A percentile compares a stretch with the other conserved stretches of the same genome.
phyloP scores from a whole-genome alignment of 2,329 filamentous ascomycete species.

The Paraphoma chrysanthemicola region DNA sequence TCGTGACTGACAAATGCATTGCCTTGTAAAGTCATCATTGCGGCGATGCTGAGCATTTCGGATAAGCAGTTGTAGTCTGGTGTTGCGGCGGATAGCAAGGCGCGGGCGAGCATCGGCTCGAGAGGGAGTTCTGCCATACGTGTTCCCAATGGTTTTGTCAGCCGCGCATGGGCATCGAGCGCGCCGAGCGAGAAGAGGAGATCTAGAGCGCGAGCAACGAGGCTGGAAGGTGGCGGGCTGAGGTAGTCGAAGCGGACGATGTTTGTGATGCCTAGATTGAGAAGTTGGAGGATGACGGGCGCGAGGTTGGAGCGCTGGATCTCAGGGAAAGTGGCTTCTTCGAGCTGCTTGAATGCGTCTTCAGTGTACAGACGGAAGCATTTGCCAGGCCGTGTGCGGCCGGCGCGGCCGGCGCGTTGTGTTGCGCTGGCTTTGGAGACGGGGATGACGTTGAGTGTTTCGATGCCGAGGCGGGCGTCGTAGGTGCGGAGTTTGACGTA shows the following conservation, averaged over 20 bases:
- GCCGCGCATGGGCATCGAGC: constrained; percentile 85
- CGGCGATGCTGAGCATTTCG: constrained; percentile 89
- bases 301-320: constrained; percentile 92
- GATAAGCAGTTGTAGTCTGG: constrained; percentile 75
- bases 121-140: constrained; percentile 93
- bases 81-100: constrained; percentile 72
- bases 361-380: constrained; percentile 94
- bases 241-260: constrained; percentile 89
- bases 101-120: constrained; percentile 95
- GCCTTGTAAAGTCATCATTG: constrained; percentile 88
- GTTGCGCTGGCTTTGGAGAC: constrained; percentile 92
- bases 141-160: constrained; percentile 85
- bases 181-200: constrained; percentile 86
- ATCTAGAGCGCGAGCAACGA: constrained; percentile 86
- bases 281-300: constrained; percentile 86
- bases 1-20: constrained; percentile 84
- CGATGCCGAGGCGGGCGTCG: constrained; percentile 83
- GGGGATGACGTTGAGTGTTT: constrained; percentile 80
- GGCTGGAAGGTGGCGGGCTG: constrained; percentile 81
- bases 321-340: constrained; percentile 81
- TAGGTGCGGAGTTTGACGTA: constrained; percentile 91
- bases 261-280: constrained; percentile 94
- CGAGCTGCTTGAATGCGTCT: constrained; percentile 68
- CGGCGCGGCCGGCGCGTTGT: constrained; percentile 88
- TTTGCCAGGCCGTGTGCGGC: constrained; percentile 87